phyloP scores from a whole-genome alignment of 2,329 filamentous ascomycete species.

The Diplocarpon mali region DNA sequence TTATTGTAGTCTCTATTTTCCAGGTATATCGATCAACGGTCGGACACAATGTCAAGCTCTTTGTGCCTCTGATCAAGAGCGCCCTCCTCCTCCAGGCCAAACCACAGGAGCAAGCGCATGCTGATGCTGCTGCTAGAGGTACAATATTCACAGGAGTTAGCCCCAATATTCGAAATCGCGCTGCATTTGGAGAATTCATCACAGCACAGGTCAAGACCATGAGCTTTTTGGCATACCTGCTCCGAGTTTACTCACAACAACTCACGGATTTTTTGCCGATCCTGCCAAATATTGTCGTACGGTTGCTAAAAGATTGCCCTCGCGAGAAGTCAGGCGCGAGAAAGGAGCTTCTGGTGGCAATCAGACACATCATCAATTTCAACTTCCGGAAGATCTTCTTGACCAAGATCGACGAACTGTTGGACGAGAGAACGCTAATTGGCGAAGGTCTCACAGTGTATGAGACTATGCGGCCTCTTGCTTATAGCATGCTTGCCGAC shows the following conservation, averaged over 20 bases:
- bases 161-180: conserved; percentile 83
- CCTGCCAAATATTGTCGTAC: conserved; percentile 80
- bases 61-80: conserved; percentile 87
- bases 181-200: conserved; percentile 94
- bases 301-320: conserved; percentile 85
- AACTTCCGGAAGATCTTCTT: conserved; percentile 95
- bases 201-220: conserved; percentile 98
- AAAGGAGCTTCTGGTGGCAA: conserved; percentile 92
- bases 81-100: conserved; percentile 82
- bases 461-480: conserved; percentile 88
- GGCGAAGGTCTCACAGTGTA: conserved; percentile 95
- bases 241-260: conserved; percentile 79
- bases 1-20: conserved; percentile 97
- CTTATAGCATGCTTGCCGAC: conserved; percentile 97
- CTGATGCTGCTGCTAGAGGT: conserved; percentile 66
- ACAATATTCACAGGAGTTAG: conserved; percentile 88
- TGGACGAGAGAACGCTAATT: conserved; percentile 89
- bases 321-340: conserved; percentile 86
- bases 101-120: conserved; percentile 85
- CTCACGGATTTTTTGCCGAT: conserved; percentile 78
- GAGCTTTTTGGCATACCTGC: conserved; percentile 91
- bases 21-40: conserved; percentile 80
- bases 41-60: conserved; percentile 73
- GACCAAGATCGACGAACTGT: conserved; percentile 83
- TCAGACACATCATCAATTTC: conserved; percentile 98